Base-by-base conservation (phyloP, 164 flowering plant genomes). In the Vitis riparia region DNA sequence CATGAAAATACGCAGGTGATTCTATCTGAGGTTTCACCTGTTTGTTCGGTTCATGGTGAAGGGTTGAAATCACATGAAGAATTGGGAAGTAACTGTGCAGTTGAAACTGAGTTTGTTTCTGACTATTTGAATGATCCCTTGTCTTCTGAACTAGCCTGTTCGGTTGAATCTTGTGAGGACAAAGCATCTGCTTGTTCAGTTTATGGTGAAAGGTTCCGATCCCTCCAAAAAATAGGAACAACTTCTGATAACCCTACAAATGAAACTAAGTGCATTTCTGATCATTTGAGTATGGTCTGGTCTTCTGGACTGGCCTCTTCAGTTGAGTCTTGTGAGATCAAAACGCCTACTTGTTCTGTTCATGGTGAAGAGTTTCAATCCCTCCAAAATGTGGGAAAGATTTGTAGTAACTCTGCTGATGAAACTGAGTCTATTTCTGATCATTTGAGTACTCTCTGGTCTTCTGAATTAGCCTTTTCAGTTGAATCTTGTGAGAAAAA, bases 71-170 rank as follows among this genome's bases (percentile, higher is more conserved):
- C 53, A 5, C 9, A 57, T 10, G 48, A 51, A 16, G 16, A 56
- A 15, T 59, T 29, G 56, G 52, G 15, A 19, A 2, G 16, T 59
- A 53, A 16, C 23, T 49, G 56, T 67, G 32, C 62, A 55, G 58
- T 63, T 66, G 62, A 17, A 50, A 32, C 37, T 63, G 52, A 63
- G 8, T 17, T 19, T 62, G 64, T 12, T 71, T 63, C 70, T 67
- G 65, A 64, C 64, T 11, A n/a, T 59, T 14, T 10, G 16, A 37
- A 37, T 37, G 7, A 0, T 37, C 7, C 44, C 44, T 37, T 37
- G 44, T 37, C 44, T 37, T 37, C 44, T 37, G 44, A 37, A 37
- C 44, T 37, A 37, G 44, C 44, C 44, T 37, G 44, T 37, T 37
- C 44, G 7, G 44, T 37, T 37, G 44, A 37, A 23, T 23, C 27